Base-by-base conservation (phyloP, 2,329 filamentous ascomycete genomes). In the Colletotrichum sp. region DNA sequence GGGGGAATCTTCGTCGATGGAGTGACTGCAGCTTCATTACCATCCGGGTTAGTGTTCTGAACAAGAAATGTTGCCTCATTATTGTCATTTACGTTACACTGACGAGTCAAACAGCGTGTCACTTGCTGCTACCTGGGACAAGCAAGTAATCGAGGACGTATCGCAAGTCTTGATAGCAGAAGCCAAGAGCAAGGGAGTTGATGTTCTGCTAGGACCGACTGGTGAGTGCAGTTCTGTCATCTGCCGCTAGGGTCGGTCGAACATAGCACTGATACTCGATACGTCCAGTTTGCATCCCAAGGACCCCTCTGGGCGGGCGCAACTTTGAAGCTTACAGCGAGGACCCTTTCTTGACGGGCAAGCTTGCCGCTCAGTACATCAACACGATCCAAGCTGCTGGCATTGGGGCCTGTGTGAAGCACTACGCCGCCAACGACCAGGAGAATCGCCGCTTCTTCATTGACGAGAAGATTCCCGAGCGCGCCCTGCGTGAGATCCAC, bases 281-380 rank as follows among this genome's bases (percentile, higher is more conserved):
- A 44, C 39, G 4, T 44, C 39, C 16, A 44, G 52, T 57, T 13
- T 57, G 52, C 15, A 57, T 57, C 15, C 52, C n/a, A 59, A 32
- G 57, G 10, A 80, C 81, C 18, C 93, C 95, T 2, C 88, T 91
- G 60, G 95, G 92, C 39, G 95, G 95, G 0, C 88, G 95, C 55
- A 95, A 95, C 81, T 97, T 95, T 94, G 95, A 97, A 83, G 94
- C 93, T 0, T 97, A 96, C 81, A 93, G 94, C 1, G 88, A 93
- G 2, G 95, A 97, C 81, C 95, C 95, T 0, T 95, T 96, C 65
- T 88, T 96, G 1, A 76, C 91, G 15, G 93, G 92, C n/a, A 86
- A 93, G 75, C 90, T 89, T 12, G 90, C 92, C 81, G 87, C 87
- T 16, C 88, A 92, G 82, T 93, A 92, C 0, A 88, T 26, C 24